Base-by-base conservation (phyloP, 768 basidiomycete species). In the Crucibulum laeve region DNA sequence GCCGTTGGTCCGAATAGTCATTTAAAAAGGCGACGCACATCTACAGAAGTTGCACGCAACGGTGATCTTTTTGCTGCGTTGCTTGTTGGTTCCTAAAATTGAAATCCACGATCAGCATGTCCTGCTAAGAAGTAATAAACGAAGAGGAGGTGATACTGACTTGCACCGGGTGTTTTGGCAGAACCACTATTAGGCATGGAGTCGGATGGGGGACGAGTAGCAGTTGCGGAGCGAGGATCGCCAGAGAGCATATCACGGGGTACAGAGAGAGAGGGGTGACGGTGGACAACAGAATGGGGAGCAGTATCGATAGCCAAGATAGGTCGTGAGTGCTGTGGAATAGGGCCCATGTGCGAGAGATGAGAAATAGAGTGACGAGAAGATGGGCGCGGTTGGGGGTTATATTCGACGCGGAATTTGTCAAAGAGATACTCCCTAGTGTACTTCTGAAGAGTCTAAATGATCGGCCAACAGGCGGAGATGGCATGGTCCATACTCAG, bases 11-110 rank as follows among this genome's bases (percentile, higher is more conserved):
- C 42, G 36, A 43, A 19, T 45, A 48, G 41, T 21, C n/a, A n/a
- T 32, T 28, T 17, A 54, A 48, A 49, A 44, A 24, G 26, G 24
- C 25, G 7, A 75, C 87, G 67, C 62, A 90, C 89, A 90, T 49
- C 89, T 84, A 68, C 89, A 91, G 62, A 91, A 91, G 62, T 91
- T 90, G 69, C 89, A 91, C 28, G 89, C 89, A 35, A 91, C 87
- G 17, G 84, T 88, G 42, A 91, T 91, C 65, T 91, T 90, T 71
- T 89, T 90, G 42, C 82, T 78, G 45, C 86, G 76, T 52, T 78
- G 78, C 52, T 84, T 83, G 49, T 72, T 71, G 25, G 79, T 76
- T 59, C 73, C 81, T 23, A 45, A 42, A 28, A 4, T 32, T 11
- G 28, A 15, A 25, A 10, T 22, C 24, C 18, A 21, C 13, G 3